phyloP scores from a whole-genome alignment of 495 filamentous ascomycete genomes.

The Podospora pseudocomata region DNA sequence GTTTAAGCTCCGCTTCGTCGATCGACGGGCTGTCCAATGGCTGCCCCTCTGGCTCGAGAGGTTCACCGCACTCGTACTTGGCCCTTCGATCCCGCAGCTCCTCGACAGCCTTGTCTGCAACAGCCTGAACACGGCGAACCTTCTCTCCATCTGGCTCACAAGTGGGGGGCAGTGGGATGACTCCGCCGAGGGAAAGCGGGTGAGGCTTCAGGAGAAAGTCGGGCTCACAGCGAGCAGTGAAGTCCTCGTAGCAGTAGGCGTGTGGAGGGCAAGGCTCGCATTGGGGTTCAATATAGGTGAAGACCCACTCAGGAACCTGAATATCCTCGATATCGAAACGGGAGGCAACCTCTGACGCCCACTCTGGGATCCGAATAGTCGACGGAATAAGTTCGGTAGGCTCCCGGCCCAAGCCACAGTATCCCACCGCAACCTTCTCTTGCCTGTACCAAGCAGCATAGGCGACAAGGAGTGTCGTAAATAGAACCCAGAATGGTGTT shows the following conservation, averaged over 20 bases:
- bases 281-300: slow-evolving; percentile 63
- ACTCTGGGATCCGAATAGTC: slow-evolving; percentile 43
- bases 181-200: slow-evolving; percentile 73
- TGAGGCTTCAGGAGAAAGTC: slow-evolving; percentile 85
- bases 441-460: slow-evolving; percentile 84
- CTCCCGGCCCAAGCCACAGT: slow-evolving; percentile 79
- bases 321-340: slow-evolving; percentile 41
- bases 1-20: slow-evolving; percentile 71
- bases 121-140: slow-evolving; percentile 75
- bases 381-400: slow-evolving; percentile 44
- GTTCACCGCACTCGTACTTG: slow-evolving; percentile 83
- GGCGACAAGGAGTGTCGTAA: slow-evolving; percentile 61
- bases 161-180: slow-evolving; percentile 82
- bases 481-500: slow-evolving; percentile 62
- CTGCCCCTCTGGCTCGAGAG: slow-evolving; percentile 58
- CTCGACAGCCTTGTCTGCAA: slow-evolving; percentile 84
- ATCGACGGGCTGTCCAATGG: slow-evolving; percentile 59
- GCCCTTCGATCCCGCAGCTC: slow-evolving; percentile 81
- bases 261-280: slow-evolving; percentile 92
- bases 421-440: slow-evolving; percentile 91
- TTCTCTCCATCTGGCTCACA: slow-evolving; percentile 95
- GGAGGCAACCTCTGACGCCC: slow-evolving; percentile 37
- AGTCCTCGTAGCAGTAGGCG: slow-evolving; percentile 78
- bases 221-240: slow-evolving; percentile 73
- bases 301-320: slow-evolving; percentile 61